These are phyloP conservation scores for Euclidium syriacum DNA, from an alignment of 345 rosid species.

Conservation along the genomic window DNA sequence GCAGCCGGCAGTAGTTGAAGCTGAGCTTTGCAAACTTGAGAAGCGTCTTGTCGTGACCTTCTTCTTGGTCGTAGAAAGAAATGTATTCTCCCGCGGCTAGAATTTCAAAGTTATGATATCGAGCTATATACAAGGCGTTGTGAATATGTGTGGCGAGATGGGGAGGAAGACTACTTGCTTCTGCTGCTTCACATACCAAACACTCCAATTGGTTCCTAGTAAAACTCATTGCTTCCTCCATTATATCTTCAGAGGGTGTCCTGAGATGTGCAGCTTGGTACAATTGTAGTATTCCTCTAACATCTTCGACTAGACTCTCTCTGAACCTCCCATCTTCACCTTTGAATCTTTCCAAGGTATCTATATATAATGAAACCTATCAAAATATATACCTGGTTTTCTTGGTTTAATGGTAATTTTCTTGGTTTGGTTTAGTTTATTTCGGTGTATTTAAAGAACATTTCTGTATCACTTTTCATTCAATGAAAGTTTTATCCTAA, in stretches of 20 bases:
- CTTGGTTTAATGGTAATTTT: no score
- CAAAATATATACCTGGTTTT: no score
- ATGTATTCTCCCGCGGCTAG: background rate
- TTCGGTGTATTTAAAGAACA: no score
- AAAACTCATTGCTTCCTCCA: background rate
- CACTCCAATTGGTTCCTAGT: background rate
- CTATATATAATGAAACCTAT: no score
- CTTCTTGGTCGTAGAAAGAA: background rate
- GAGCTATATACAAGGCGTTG: background rate
- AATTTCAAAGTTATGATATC: background rate
- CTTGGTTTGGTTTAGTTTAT: no score
- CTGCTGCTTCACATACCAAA: background rate
- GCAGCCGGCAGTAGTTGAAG: background rate
- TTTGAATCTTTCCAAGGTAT: background rate
- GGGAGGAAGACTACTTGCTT: background rate
- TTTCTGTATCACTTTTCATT: no score
- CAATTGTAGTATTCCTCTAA: background rate
- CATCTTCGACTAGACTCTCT: background rate
- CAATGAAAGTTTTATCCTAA: no score
- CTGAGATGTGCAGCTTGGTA: background rate
- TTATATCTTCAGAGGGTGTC: background rate
- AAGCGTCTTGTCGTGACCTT: background rate
- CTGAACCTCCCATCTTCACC: background rate
- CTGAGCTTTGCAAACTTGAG: conserved; percentile 9
- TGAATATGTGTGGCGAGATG: background rate